Evolutionary conservation across 768 basidiomycete genomes (phyloP).

Genomic region (Pisolithus microcarpus): DNA sequence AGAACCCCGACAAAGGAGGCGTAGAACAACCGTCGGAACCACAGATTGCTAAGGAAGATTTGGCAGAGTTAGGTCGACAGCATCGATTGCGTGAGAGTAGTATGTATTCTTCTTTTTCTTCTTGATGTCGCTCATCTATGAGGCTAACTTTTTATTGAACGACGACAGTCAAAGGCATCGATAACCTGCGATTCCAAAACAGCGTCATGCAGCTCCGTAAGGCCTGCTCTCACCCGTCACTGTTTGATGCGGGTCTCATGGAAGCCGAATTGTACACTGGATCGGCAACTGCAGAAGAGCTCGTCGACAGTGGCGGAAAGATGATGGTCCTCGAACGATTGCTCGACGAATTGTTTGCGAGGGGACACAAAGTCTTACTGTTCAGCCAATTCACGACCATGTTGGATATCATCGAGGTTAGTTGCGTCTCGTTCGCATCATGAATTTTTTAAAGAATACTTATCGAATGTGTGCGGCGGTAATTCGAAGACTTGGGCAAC

Average conservation of each 20-base stretch:
- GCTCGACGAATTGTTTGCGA: slow-evolving; percentile 70
- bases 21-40: slow-evolving; percentile 23
- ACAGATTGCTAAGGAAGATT: slow-evolving; percentile 37
- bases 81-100: slow-evolving; percentile 56
- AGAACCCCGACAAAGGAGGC: slow-evolving; percentile 47
- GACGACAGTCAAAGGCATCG: slow-evolving; percentile 66
- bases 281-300: too few relatives aligned
- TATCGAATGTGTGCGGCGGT: too few relatives aligned
- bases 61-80: slow-evolving; percentile 48
- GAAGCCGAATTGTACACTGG: neutral
- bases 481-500: slow-evolving; percentile 57
- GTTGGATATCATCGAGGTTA: slow-evolving; percentile 89
- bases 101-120: slow-evolving; percentile 27
- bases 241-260: slow-evolving; percentile 49
- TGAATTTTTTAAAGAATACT: too few relatives aligned
- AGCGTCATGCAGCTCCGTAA: slow-evolving; percentile 96
- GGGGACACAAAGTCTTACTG: slow-evolving; percentile 77
- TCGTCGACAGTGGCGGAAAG: too few relatives aligned
- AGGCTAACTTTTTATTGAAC: slow-evolving; percentile 3
- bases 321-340: too few relatives aligned
- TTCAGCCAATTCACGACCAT: slow-evolving; percentile 95
- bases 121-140: neutral
- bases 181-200: slow-evolving; percentile 92
- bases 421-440: slow-evolving; percentile 3
- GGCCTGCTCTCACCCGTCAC: slow-evolving; percentile 88